Base-by-base conservation (phyloP, 345 rosid genomes). In the Camelina neglecta region DNA sequence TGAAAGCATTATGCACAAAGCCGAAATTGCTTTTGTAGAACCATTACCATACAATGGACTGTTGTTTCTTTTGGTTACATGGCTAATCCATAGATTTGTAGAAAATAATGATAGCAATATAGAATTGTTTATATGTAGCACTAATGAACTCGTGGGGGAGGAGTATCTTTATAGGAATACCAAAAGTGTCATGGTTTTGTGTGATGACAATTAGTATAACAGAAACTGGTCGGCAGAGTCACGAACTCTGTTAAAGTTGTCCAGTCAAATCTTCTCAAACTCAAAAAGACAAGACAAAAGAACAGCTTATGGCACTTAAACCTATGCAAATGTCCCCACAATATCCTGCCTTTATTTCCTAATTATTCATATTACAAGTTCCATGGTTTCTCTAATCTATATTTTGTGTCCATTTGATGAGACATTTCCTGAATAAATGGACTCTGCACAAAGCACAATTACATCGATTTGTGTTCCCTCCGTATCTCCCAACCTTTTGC, bases 161-260 rank as follows among this genome's bases (percentile, higher is more conserved):
- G 73, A 67, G 73, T 65, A 75, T 75, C 79, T 67, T 75, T 59
- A 75, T 75, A 50, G 79, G 29, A 60, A 67, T 50, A 15, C 31
- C 58, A n/a, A 61, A 69, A 60, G 70, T 45, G 50, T 11, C 13
- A 21, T 60, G 12, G 68, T 53, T 60, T 35, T 36, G 42, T 69
- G 79, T 61, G 64, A 53, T 53, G 31, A 15, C 56, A 50, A 50
- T 55, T 41, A 50, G 39, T 62, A 69, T 69, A 76, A 69, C 49
- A 75, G 65, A 75, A 49, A 51, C 47, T 67, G 74, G 79, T 75
- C 69, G 74, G 69, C 31, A 20, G 21, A 60, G 69, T 75, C 74
- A 42, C 63, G 48, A 68, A 60, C 58, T 69, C 58, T 53, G 74
- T 61, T 60, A 76, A 76, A 76, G 75, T 33, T 69, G 75, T 61